phyloP scores from a whole-genome alignment of 768 basidiomycete genomes.

The Boletales sp. region DNA sequence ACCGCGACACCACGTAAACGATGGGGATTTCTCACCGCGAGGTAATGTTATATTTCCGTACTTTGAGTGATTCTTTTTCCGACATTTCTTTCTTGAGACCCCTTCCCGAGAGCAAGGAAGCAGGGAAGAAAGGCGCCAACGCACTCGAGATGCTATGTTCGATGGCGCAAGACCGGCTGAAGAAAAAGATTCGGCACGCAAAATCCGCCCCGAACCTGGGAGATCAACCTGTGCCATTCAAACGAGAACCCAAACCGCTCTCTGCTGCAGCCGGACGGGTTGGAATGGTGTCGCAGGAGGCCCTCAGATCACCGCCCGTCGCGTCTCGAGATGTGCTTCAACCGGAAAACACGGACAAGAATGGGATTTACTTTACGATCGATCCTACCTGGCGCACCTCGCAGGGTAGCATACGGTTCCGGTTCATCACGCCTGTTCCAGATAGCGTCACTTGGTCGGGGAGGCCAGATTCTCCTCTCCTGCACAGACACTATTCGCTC shows the following conservation, averaged over 20 bases:
- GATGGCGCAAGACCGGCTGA: constrained; percentile 16
- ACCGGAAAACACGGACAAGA: constrained; percentile 13
- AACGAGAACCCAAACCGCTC: background rate
- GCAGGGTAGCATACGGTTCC: constrained; percentile 17
- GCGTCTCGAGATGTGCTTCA: background rate
- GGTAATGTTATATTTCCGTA: constrained; percentile 6
- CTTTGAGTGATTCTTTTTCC: background rate
- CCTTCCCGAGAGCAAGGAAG: constrained; percentile 1
- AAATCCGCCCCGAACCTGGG: constrained; percentile 25
- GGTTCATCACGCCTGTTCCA: constrained; percentile 25
- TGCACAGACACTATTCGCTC: constrained; percentile 20
- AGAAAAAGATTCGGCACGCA: constrained; percentile 17
- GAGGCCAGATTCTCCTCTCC: constrained; percentile 22
- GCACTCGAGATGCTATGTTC: constrained; percentile 6
- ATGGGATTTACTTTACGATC: constrained; percentile 28
- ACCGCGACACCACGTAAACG: constrained; percentile 2
- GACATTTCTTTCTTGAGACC: constrained; percentile 9
- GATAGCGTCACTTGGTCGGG: constrained; percentile 3
- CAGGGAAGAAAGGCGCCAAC: constrained; percentile 5
- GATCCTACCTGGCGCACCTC: constrained; percentile 23
- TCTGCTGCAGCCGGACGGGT: background rate
- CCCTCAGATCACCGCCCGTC: background rate
- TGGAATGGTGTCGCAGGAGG: background rate
- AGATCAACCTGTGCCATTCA: background rate
- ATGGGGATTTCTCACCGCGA: constrained; percentile 19